Conservation (phyloP, 2,329 filamentous ascomycete genomes). For the Sphaerulina musiva region DNA sequence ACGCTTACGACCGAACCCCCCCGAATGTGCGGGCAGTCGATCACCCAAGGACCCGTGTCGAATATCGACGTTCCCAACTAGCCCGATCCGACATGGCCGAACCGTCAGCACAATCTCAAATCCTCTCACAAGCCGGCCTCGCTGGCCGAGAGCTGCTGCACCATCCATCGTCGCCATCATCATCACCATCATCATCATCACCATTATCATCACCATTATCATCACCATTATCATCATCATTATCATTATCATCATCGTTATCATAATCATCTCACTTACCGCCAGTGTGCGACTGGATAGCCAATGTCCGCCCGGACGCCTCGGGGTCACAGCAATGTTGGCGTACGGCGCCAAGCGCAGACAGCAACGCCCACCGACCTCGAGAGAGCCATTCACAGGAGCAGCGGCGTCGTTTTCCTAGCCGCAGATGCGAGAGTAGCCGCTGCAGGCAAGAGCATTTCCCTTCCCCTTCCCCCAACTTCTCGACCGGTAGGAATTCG, state of each 20-base stretch:
- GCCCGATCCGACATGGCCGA: constrained; percentile 14
- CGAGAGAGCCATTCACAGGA: constrained; percentile 17
- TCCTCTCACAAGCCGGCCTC: neutral
- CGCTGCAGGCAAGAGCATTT: constrained; percentile 13
- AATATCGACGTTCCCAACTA: constrained; percentile 10
- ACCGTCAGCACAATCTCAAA: constrained; percentile 16
- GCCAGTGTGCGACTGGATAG: neutral
- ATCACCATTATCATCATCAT: neutral
- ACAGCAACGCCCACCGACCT: neutral
- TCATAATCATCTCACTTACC: constrained; percentile 1
- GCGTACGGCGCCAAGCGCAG: neutral
- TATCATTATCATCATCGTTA: neutral
- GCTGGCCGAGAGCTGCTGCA: neutral
- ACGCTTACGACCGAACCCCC: constrained; percentile 13
- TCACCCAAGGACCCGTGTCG: constrained; percentile 15
- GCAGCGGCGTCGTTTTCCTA: constrained; percentile 21
- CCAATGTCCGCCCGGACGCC: neutral
- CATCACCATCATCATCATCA: neutral
- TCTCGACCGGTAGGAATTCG: constrained; percentile 14
- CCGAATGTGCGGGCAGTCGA: constrained; percentile 16
- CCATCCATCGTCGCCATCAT: neutral
- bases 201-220: neutral
- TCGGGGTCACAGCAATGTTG: neutral
- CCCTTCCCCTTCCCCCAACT: neutral
- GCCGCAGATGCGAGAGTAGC: constrained; percentile 13